Conservation (phyloP, 2,329 filamentous ascomycete species). For the Calonectria fujianensis region DNA sequence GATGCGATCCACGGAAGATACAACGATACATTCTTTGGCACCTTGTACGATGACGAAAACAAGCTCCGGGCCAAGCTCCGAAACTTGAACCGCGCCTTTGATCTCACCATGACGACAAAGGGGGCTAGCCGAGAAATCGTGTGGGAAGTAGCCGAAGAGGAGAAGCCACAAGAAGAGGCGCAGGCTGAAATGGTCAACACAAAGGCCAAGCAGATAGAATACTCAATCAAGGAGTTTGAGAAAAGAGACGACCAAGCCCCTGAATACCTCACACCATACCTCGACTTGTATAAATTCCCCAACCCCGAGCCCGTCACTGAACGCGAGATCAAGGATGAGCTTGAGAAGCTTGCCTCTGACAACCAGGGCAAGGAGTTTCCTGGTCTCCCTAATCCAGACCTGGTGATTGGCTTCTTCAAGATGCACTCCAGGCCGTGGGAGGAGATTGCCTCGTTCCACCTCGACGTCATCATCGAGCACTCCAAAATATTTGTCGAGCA, state of each 20-base stretch:
- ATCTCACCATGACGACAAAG: conserved; percentile 51
- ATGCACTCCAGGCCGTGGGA: conserved; percentile 63
- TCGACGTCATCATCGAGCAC: conserved; percentile 56
- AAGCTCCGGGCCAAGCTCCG: conserved; percentile 58
- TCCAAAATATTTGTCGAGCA: conserved; percentile 63
- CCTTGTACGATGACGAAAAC: conserved; percentile 32
- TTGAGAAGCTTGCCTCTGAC: conserved; percentile 58
- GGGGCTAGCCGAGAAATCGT: conserved; percentile 51
- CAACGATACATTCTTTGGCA: conserved; percentile 62
- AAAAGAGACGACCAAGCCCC: conserved; percentile 41
- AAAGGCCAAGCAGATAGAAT: conserved; percentile 10
- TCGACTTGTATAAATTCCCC: conserved; percentile 56
- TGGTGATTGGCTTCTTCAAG: conserved; percentile 64
- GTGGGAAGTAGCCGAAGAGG: background rate
- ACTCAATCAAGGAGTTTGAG: conserved; percentile 27
- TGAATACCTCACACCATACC: conserved; percentile 55
- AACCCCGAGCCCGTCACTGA: conserved; percentile 51
- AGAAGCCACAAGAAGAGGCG: background rate
- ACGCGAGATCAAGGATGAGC: conserved; percentile 48
- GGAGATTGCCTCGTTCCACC: conserved; percentile 60
- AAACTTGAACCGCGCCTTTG: conserved; percentile 57
- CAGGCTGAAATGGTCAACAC: conserved; percentile 20
- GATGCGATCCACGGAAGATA: conserved; percentile 58
- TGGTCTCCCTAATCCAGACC: conserved; percentile 59
- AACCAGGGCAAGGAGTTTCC: conserved; percentile 66